Base-by-base conservation (phyloP, 805 yeast species). In the Phaffomyces antillensis region DNA sequence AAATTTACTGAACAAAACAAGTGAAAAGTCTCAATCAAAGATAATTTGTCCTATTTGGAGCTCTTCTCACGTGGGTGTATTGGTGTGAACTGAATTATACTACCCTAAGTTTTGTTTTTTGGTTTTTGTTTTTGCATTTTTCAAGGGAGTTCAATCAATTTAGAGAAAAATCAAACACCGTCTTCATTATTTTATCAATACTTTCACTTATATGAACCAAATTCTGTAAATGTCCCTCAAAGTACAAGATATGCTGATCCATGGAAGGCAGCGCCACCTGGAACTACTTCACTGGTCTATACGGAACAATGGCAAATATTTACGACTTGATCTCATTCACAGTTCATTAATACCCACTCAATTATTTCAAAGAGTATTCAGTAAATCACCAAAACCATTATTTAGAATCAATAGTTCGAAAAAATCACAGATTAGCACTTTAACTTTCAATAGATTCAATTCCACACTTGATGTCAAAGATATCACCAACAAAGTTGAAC, bases 211-310 rank as follows among this genome's bases (percentile, higher is more conserved):
- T 20, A 38, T 42, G 41, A 23, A 9, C 4, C 17, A 28, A 36
- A 11, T 15, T 16, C 42, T 35, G 18, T 43, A 43, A 43, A 44
- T 44, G 41, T 31, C 43, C 9, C 17, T 40, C 3, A 39, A 37
- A 30, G 16, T 44, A 15, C 41, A 32, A 26, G 39, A 44, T 20
- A 11, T 41, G 7, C 38, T 41, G 30, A 31, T 44, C 13, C 39
- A 37, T 16, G 31, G 47, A 41, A 44, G 42, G 38, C 47, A 37
- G n/a, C 18, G 24, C 23, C 47, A 44, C n/a, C n/a, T 37, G 3
- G 47, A 44, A n/a, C 42, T 44, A 5, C 38, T 44, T 18, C 37
- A 39, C 39, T 44, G 47, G 47, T 40, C 36, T 6, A 18, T 44
- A 10, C 36, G 44, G 12, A 15, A 34, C 26, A 42, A 44, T 16